Evolutionary conservation across 495 filamentous ascomycete genomes (phyloP).

Genomic region (Paragyromitra xinjiangensis): DNA sequence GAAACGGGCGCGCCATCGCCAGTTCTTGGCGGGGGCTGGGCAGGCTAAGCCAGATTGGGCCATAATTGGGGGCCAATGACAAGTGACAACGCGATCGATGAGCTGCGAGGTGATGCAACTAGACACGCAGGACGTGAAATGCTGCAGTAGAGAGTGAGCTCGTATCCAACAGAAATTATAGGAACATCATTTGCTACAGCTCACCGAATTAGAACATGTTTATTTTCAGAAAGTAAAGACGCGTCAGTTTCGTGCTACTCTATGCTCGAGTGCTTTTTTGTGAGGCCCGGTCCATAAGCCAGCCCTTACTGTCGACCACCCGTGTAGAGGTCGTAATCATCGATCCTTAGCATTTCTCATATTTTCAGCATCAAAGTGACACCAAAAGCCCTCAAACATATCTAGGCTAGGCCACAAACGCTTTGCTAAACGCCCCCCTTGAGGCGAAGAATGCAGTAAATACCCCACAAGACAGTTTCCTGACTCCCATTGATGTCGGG

Average conservation of each 20-base stretch:
- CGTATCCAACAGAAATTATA: background rate
- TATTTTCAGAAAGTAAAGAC: background rate
- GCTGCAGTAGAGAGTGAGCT: background rate
- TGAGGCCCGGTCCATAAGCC: background rate
- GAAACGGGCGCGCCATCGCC: conserved; percentile 42
- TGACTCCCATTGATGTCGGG: too few relatives aligned
- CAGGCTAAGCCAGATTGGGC: background rate
- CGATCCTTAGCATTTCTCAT: too few relatives aligned
- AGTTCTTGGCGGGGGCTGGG: conserved; percentile 35
- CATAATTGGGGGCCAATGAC: conserved; percentile 1
- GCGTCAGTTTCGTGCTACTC: background rate
- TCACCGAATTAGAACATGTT: background rate
- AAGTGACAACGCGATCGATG: conserved; percentile 13
- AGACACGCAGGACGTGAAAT: conserved; percentile 2
- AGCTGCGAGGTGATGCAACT: conserved; percentile 7
- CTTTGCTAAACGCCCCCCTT: too few relatives aligned
- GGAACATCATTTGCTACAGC: background rate
- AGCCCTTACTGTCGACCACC: too few relatives aligned
- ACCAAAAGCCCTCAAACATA: too few relatives aligned
- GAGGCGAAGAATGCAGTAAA: too few relatives aligned
- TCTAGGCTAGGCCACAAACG: too few relatives aligned
- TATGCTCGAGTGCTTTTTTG: background rate
- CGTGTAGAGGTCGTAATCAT: too few relatives aligned
- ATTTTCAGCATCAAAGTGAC: too few relatives aligned
- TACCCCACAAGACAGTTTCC: too few relatives aligned